Evolutionary conservation across 768 basidiomycete genomes (phyloP).

Genomic region (Boletus subcaerulescens): DNA sequence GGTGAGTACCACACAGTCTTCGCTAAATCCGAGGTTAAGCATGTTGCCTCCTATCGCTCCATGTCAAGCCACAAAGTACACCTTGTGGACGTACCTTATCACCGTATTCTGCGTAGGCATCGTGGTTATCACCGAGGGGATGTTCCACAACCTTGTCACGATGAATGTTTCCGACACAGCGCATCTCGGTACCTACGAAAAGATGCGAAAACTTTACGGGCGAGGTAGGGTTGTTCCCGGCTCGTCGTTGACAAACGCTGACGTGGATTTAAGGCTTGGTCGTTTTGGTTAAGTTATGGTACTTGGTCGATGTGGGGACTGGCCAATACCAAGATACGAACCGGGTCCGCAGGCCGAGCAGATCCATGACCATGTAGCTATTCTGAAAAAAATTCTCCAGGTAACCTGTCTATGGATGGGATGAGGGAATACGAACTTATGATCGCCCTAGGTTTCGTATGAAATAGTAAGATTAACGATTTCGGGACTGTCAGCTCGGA

Average conservation of each 20-base stretch:
- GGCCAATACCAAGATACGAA: not conserved
- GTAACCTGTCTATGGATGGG: not conserved
- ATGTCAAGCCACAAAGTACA: constrained; percentile 12
- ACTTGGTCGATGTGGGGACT: constrained; percentile 5
- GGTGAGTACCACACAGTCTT: constrained; percentile 1
- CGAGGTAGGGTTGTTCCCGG: constrained; percentile 1
- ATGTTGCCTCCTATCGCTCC: not conserved
- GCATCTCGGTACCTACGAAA: constrained; percentile 19
- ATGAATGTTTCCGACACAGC: constrained; percentile 3
- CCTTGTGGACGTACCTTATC: constrained; percentile 12
- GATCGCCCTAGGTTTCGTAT: not conserved
- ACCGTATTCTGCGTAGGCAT: constrained; percentile 18
- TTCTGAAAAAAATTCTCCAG: not conserved
- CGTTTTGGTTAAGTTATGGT: constrained; percentile 17
- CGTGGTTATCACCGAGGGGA: constrained; percentile 14
- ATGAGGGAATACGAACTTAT: not conserved
- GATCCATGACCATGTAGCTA: constrained; percentile 20
- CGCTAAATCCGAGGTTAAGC: not conserved
- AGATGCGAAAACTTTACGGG: constrained; percentile 11
- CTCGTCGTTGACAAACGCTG: not conserved
- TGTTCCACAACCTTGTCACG: constrained; percentile 21
- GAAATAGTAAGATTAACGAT: not conserved
- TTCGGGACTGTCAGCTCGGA: not conserved
- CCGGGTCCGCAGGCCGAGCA: not conserved
- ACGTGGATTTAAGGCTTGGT: constrained; percentile 7